These are phyloP conservation scores for Chiua virens DNA, from an alignment of 768 basidiomycete species.

Conservation along the genomic window DNA sequence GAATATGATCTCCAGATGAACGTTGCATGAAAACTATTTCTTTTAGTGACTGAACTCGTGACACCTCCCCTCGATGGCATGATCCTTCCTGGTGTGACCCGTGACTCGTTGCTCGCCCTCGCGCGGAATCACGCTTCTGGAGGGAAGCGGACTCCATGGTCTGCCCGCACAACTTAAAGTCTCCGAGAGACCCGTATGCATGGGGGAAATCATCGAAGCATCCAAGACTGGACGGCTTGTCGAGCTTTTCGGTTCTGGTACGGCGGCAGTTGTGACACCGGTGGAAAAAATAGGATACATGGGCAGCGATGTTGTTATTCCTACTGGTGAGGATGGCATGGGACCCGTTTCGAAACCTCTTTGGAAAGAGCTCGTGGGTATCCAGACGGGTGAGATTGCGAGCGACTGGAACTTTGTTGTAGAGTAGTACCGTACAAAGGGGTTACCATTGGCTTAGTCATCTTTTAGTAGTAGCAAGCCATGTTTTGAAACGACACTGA, in stretches of 20 bases:
- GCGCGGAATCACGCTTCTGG: conserved; percentile 58
- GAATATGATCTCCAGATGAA: neutral
- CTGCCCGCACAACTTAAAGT: conserved; percentile 58
- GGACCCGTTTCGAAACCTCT: conserved; percentile 60
- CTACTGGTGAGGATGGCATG: conserved; percentile 70
- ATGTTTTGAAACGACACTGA: neutral
- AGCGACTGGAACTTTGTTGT: conserved; percentile 76
- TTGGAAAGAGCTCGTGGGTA: conserved; percentile 50
- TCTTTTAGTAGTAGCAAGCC: neutral
- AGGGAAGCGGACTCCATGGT: conserved; percentile 42
- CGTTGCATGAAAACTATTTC: neutral
- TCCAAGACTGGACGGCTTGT: conserved; percentile 41
- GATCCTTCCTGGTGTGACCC: conserved; percentile 69
- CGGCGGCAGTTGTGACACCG: conserved; percentile 53
- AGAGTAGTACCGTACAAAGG: neutral
- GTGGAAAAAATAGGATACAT: conserved; percentile 59
- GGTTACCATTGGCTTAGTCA: conserved; percentile 13
- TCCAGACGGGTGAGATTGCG: conserved; percentile 74
- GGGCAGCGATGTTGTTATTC: conserved; percentile 52
- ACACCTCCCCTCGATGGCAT: conserved; percentile 67
- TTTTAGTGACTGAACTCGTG: conserved; percentile 52
- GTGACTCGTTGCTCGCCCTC: conserved; percentile 50
- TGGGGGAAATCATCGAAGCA: conserved; percentile 67
- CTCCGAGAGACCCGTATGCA: conserved; percentile 70
- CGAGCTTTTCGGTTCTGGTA: conserved; percentile 53